These are phyloP conservation scores for Boechera stricta DNA, from an alignment of 345 rosid species.

Conservation along the genomic window DNA sequence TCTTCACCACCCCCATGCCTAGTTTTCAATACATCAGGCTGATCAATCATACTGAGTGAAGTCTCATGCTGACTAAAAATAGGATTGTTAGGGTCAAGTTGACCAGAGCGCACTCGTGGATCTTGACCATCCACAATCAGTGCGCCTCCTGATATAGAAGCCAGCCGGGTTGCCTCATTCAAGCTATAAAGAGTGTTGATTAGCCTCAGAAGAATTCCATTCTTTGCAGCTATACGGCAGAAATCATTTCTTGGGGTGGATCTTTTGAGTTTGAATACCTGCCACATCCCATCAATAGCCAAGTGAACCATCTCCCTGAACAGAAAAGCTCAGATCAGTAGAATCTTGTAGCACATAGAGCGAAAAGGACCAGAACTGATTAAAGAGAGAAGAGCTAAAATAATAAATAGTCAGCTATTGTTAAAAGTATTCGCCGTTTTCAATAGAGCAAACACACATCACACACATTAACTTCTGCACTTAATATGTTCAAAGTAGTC, in stretches of 20 bases:
- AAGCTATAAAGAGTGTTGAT: slow-evolving; percentile 94
- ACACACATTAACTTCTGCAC: slow-evolving; percentile 12
- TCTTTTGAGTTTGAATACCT: slow-evolving; percentile 93
- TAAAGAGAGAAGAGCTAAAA: slow-evolving; percentile 16
- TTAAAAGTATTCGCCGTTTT: not conserved
- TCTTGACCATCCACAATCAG: slow-evolving; percentile 61
- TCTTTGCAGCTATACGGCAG: slow-evolving; percentile 96
- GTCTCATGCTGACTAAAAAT: slow-evolving; percentile 64
- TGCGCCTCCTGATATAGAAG: slow-evolving; percentile 68
- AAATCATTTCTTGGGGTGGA: slow-evolving; percentile 97
- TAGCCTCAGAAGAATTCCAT: slow-evolving; percentile 83
- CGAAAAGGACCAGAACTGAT: slow-evolving; percentile 9
- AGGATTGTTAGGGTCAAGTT: slow-evolving; percentile 67
- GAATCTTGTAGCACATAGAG: slow-evolving; percentile 18
- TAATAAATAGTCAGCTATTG: slow-evolving; percentile 17
- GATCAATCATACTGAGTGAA: slow-evolving; percentile 58
- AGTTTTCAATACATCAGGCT: slow-evolving; percentile 60
- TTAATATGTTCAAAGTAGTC: slow-evolving; percentile 4
- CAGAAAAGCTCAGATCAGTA: slow-evolving; percentile 46
- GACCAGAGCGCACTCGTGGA: slow-evolving; percentile 80
- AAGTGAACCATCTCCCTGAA: slow-evolving; percentile 99
- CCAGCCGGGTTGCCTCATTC: slow-evolving; percentile 92
- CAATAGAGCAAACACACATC: slow-evolving; percentile 5
- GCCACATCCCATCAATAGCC: slow-evolving; percentile 99
- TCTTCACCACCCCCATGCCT: slow-evolving; percentile 74